Percentiles rank a stretch among this genome's conserved stretches.
Conservation (phyloP, 495 filamentous ascomycete genomes). For the Amphirosellinia nigrospora region DNA sequence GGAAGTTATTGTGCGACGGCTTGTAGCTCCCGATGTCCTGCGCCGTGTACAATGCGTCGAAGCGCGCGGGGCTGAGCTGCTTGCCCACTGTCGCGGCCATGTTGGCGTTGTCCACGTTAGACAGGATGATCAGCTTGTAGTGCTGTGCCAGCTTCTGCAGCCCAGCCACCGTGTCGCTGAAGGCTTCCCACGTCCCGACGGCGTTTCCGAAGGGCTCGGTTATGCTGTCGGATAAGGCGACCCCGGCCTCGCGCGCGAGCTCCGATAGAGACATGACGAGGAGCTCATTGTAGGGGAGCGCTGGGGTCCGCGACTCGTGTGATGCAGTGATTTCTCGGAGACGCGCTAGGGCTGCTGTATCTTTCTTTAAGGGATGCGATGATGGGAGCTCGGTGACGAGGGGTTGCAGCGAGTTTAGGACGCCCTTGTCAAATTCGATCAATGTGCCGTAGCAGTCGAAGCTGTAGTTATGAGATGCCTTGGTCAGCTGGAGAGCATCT, state of each 20-base stretch:
- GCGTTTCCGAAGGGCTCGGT: conserved; percentile 58
- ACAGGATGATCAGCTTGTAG: conserved; percentile 75
- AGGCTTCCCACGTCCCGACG: conserved; percentile 67
- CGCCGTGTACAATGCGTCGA: conserved; percentile 76
- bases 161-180: conserved; percentile 67
- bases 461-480: conserved; percentile 31
- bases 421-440: conserved; percentile 72
- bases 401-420: conserved; percentile 42
- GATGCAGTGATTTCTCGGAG: conserved; percentile 40
- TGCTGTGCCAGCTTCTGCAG: conserved; percentile 58
- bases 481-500: conserved; percentile 9
- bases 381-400: conserved; percentile 49
- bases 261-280: conserved; percentile 56
- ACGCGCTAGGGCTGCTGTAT: conserved; percentile 38
- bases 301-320: conserved; percentile 57
- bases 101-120: conserved; percentile 71
- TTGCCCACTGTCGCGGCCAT: conserved; percentile 61
- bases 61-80: conserved; percentile 50
- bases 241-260: conserved; percentile 49
- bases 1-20: conserved; percentile 69
- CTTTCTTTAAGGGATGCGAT: conserved; percentile 49
- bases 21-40: conserved; percentile 80
- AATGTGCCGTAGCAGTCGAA: conserved; percentile 89
- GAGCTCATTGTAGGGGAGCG: conserved; percentile 63
- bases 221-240: conserved; percentile 41